These are phyloP conservation scores for Thymus mandschuricus DNA, from an alignment of 257 asterid genomes.

Conservation along the genomic window DNA sequence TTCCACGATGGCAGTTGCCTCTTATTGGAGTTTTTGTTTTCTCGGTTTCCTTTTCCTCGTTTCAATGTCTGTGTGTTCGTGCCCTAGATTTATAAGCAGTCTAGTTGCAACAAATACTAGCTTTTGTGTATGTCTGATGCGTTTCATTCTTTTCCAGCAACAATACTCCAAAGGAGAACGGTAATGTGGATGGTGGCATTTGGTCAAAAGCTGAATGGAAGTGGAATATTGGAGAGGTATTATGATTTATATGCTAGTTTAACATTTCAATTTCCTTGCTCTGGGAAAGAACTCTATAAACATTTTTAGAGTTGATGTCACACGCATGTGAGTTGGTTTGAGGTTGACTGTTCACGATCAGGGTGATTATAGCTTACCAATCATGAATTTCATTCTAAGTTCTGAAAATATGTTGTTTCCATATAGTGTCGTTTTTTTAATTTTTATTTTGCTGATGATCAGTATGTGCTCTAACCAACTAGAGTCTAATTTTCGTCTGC, in stretches of 20 bases:
- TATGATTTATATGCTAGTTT: background rate
- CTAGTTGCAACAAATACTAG: background rate
- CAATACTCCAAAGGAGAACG: constrained; percentile 35
- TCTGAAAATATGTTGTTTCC: background rate
- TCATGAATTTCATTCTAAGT: background rate
- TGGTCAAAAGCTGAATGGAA: constrained; percentile 70
- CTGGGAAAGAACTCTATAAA: background rate
- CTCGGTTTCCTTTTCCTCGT: background rate
- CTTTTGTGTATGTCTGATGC: constrained; percentile 8
- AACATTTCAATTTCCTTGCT: background rate
- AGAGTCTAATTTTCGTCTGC: constrained; percentile 1
- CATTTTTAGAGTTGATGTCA: background rate
- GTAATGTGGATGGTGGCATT: constrained; percentile 51
- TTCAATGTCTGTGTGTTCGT: background rate
- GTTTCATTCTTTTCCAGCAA: constrained; percentile 42
- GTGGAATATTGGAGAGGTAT: constrained; percentile 81
- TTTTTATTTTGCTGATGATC: background rate
- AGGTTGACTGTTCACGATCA: background rate
- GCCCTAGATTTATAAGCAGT: background rate
- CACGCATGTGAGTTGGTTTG: background rate
- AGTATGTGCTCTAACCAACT: background rate
- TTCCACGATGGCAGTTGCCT: background rate
- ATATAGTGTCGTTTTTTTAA: background rate
- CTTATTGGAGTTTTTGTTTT: background rate
- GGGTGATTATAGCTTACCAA: background rate